Percentiles rank a stretch among this genome's conserved stretches.
These are phyloP conservation scores for Iris macrosiphon DNA, from an alignment of 106 monocot genomes.

Conservation along the genomic window DNA sequence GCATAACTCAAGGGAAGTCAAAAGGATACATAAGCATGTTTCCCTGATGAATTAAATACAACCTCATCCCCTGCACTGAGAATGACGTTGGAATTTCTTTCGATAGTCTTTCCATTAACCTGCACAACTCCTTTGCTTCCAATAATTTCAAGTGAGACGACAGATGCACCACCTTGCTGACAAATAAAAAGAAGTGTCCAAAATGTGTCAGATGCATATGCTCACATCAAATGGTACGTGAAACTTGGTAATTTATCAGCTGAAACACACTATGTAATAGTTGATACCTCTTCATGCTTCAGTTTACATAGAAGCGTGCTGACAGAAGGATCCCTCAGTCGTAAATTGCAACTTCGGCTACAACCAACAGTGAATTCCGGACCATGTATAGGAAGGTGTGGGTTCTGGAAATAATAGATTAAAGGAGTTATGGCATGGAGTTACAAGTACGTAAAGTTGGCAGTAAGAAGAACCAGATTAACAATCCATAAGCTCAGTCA, in stretches of 20 bases:
- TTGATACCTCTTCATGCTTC: constrained; percentile 55
- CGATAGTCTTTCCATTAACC: constrained; percentile 84
- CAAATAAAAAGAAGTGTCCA: background rate
- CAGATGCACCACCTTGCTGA: constrained; percentile 53
- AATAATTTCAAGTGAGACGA: constrained; percentile 55
- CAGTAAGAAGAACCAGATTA: background rate
- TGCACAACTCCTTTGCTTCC: constrained; percentile 61
- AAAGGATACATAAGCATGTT: constrained; percentile 98
- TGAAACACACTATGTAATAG: background rate
- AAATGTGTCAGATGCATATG: background rate
- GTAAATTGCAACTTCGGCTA: constrained; percentile 48
- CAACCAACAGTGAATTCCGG: constrained; percentile 70
- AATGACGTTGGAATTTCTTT: constrained; percentile 46
- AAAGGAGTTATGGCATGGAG: background rate
- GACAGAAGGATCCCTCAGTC: constrained; percentile 40
- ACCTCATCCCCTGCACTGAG: constrained; percentile 88
- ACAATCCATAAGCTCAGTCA: background rate
- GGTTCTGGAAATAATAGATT: constrained; percentile 37
- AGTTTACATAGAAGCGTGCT: constrained; percentile 56
- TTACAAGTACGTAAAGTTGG: background rate
- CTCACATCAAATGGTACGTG: background rate
- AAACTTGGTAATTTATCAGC: background rate
- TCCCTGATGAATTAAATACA: constrained; percentile 70
- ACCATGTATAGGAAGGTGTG: constrained; percentile 44
- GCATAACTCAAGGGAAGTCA: background rate